Conservation (phyloP, 768 basidiomycete genomes). For the Ramaria sp. region DNA sequence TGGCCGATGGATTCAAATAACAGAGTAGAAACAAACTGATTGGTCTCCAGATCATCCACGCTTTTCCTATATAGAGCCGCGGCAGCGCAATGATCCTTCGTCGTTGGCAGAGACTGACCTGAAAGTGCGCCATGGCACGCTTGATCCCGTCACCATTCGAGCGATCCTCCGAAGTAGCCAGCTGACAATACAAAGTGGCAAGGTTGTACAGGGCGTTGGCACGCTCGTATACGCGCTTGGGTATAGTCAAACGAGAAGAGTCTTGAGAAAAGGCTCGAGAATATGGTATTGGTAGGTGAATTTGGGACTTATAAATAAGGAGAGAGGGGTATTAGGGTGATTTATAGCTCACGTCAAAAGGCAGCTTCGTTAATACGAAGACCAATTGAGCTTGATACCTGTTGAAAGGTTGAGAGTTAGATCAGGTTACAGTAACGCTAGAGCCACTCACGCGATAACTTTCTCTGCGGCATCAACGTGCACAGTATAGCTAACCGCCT, state of each 20-base stretch:
- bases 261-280: slow-evolving; percentile 55
- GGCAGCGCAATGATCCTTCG: slow-evolving; percentile 84
- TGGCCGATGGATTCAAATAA: neutral
- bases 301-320: slow-evolving; percentile 30
- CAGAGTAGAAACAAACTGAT: slow-evolving; percentile 35
- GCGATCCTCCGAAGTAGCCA: slow-evolving; percentile 64
- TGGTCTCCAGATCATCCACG: slow-evolving; percentile 75
- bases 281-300: slow-evolving; percentile 63
- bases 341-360: slow-evolving; percentile 51
- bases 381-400: slow-evolving; percentile 91
- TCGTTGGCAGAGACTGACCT: slow-evolving; percentile 36
- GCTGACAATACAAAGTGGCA: slow-evolving; percentile 73
- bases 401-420: neutral
- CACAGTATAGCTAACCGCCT: slow-evolving; percentile 37
- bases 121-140: slow-evolving; percentile 58
- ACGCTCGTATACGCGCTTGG: slow-evolving; percentile 75
- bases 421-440: neutral
- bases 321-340: neutral
- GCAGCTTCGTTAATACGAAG: slow-evolving; percentile 77
- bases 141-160: slow-evolving; percentile 73
- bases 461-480: slow-evolving; percentile 47
- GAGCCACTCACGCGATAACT: slow-evolving; percentile 43
- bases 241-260: slow-evolving; percentile 48
- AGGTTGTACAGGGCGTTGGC: slow-evolving; percentile 77
- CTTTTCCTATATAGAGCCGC: slow-evolving; percentile 85